phyloP scores from a whole-genome alignment of 2,329 filamentous ascomycete species.

The Trichoderma brevicompactum region DNA sequence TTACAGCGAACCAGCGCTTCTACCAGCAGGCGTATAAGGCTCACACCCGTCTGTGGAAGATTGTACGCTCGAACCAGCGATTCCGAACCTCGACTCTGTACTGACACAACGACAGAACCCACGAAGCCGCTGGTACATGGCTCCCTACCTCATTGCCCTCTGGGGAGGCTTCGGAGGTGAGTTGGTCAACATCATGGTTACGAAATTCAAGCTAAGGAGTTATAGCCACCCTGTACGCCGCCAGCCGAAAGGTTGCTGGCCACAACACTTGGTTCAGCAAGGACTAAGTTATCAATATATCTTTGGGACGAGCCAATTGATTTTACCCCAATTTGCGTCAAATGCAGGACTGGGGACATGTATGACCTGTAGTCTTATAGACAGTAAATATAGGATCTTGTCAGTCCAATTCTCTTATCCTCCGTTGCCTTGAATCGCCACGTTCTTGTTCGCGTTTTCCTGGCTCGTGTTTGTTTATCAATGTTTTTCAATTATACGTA shows the following conservation, averaged over 20 bases:
- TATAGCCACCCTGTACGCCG: conserved; percentile 68
- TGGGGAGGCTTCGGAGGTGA: conserved; percentile 66
- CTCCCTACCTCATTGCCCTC: conserved; percentile 69
- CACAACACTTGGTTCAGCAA: conserved; percentile 79
- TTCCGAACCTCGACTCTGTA: neutral
- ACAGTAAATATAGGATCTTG: conserved; percentile 29
- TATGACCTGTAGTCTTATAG: conserved; percentile 27
- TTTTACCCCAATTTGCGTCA: neutral
- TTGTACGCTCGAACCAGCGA: conserved; percentile 59
- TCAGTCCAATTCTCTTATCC: conserved; percentile 15
- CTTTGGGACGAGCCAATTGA: conserved; percentile 1
- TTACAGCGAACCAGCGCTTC: conserved; percentile 73
- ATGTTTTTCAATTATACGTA: conserved; percentile 38
- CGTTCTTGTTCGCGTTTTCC: neutral
- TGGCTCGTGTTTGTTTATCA: conserved; percentile 11
- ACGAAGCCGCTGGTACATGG: conserved; percentile 66
- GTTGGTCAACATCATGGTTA: conserved; percentile 39
- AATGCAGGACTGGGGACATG: neutral
- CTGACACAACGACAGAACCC: conserved; percentile 54
- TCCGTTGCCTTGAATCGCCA: neutral
- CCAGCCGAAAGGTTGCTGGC: conserved; percentile 72
- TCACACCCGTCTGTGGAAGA: conserved; percentile 74
- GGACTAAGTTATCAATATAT: conserved; percentile 44
- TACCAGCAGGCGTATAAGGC: conserved; percentile 75
- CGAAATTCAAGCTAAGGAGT: conserved; percentile 33